A percentile compares a stretch with the other conserved stretches of the same genome.
These are phyloP conservation scores for Neoboletus subvelutipes DNA, from an alignment of 768 basidiomycete species.

Conservation along the genomic window DNA sequence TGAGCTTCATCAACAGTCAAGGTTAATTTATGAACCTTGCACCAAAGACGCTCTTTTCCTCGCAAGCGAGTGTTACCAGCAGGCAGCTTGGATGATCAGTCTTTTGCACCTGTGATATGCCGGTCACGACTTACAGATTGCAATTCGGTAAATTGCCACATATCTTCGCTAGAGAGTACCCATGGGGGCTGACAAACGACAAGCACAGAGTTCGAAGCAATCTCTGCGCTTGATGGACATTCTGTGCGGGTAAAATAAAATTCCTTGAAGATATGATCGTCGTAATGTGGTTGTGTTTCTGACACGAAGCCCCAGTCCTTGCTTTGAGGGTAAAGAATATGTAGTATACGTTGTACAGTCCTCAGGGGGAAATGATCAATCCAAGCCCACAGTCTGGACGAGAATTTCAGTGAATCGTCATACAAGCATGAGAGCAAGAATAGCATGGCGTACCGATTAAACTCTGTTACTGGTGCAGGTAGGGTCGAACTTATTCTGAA, in stretches of 20 bases:
- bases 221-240: conserved; percentile 22
- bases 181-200: conserved; percentile 63
- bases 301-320: conserved; percentile 43
- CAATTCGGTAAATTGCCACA: conserved; percentile 51
- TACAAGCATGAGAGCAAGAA: background rate
- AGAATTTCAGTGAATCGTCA: background rate
- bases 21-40: conserved; percentile 42
- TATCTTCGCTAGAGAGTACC: conserved; percentile 53
- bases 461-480: conserved; percentile 33
- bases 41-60: conserved; percentile 58
- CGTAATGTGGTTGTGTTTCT: conserved; percentile 33
- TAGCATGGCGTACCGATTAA: conserved; percentile 26
- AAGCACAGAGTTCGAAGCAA: conserved; percentile 39
- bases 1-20: conserved; percentile 8
- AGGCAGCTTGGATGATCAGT: conserved; percentile 24
- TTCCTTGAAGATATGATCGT: conserved; percentile 43
- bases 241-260: conserved; percentile 42
- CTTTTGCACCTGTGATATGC: background rate
- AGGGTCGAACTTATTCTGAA: conserved; percentile 27
- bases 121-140: conserved; percentile 21
- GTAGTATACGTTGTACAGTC: conserved; percentile 39
- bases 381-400: conserved; percentile 31
- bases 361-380: conserved; percentile 34
- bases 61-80: conserved; percentile 40
- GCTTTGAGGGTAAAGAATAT: conserved; percentile 44